Evolutionary conservation across 148 eudicot species (phyloP).

Genomic region (Polygonum maritimum): DNA sequence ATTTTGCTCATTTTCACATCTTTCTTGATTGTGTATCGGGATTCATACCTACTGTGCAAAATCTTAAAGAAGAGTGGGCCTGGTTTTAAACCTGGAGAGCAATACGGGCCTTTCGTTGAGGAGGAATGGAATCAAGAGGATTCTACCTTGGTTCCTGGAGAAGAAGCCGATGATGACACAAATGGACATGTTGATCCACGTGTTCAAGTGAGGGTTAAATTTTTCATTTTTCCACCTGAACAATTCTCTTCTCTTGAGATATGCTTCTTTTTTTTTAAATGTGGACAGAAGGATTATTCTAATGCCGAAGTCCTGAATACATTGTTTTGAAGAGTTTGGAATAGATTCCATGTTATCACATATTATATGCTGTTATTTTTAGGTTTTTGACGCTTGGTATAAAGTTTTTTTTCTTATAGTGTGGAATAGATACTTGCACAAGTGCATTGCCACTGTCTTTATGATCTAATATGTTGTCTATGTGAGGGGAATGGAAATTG

Average conservation of each 20-base stretch:
- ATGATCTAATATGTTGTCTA: background rate
- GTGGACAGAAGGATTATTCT: background rate
- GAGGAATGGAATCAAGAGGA: slow-evolving; percentile 70
- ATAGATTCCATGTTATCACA: background rate
- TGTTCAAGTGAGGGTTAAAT: slow-evolving; percentile 27
- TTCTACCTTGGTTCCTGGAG: slow-evolving; percentile 47
- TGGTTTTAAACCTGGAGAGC: slow-evolving; percentile 74
- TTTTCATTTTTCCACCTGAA: background rate
- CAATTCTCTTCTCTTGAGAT: background rate
- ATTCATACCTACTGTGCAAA: slow-evolving; percentile 68
- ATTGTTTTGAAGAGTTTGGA: background rate
- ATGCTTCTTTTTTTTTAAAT: background rate
- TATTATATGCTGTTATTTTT: background rate
- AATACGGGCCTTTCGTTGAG: slow-evolving; percentile 75
- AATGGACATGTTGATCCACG: slow-evolving; percentile 48
- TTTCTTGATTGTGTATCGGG: slow-evolving; percentile 22
- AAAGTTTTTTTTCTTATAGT: background rate
- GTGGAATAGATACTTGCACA: background rate
- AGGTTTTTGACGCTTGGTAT: background rate
- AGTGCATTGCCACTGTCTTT: background rate
- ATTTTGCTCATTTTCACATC: background rate
- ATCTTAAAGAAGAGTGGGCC: slow-evolving; percentile 79
- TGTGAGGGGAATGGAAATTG: background rate
- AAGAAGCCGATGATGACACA: slow-evolving; percentile 56
- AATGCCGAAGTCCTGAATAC: background rate